Percentiles rank a stretch among this genome's conserved stretches.
These are phyloP conservation scores for Plantago major DNA, from an alignment of 257 asterid genomes.

Conservation along the genomic window DNA sequence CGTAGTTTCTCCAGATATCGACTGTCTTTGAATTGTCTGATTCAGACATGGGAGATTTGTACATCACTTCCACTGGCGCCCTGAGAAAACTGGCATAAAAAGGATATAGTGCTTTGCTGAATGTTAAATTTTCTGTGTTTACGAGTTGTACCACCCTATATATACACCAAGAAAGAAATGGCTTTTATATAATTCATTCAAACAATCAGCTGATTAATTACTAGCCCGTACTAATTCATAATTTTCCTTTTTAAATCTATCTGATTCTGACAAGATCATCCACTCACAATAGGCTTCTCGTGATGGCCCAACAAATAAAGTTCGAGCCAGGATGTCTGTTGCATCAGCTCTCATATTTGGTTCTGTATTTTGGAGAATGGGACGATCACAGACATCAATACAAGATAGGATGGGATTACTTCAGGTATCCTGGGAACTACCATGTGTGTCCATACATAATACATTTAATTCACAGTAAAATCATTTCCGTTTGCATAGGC, in stretches of 20 bases:
- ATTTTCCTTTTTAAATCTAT: neutral
- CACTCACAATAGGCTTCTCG: constrained; percentile 66
- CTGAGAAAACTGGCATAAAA: neutral
- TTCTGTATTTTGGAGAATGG: constrained; percentile 98
- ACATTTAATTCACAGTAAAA: neutral
- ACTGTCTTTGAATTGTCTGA: too few species aligned
- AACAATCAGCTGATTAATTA: too few species aligned
- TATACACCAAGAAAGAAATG: too few species aligned
- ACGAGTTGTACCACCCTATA: too few species aligned
- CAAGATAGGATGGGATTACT: constrained; percentile 97
- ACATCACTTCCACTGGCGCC: too few species aligned
- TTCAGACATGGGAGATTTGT: too few species aligned
- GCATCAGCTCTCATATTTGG: constrained; percentile 97
- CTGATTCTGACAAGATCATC: neutral
- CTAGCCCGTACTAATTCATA: too few species aligned
- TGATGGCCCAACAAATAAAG: constrained; percentile 96
- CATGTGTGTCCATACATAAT: neutral
- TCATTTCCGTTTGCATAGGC: neutral
- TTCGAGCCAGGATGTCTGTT: constrained; percentile 92
- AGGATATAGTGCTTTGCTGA: too few species aligned
- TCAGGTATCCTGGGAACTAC: constrained; percentile 48
- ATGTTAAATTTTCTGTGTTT: too few species aligned
- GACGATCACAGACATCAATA: constrained; percentile 85
- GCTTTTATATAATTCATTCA: too few species aligned
- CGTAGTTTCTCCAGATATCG: too few species aligned